These are phyloP conservation scores for Fusarium torulosum DNA, from an alignment of 2,329 filamentous ascomycete species.

Conservation along the genomic window DNA sequence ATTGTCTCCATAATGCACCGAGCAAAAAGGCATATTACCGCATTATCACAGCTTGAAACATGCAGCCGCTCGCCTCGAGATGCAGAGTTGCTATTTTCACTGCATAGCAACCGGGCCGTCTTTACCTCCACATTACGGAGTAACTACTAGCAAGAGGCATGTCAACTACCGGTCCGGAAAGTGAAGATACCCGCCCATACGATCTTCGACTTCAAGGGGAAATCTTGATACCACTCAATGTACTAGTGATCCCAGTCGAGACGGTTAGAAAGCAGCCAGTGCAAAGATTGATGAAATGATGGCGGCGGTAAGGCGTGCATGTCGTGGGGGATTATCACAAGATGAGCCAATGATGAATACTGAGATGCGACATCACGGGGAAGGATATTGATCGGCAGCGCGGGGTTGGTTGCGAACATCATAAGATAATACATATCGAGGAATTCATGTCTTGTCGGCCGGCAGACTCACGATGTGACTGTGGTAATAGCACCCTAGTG, in stretches of 20 bases:
- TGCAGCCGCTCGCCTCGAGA: conserved; percentile 6
- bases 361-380: conserved; percentile 1
- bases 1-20: not conserved
- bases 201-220: not conserved
- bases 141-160: not conserved
- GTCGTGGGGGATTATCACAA: conserved; percentile 2
- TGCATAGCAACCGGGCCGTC: conserved; percentile 27
- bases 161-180: conserved; percentile 24
- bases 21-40: not conserved
- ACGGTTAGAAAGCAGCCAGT: not conserved
- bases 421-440: not conserved
- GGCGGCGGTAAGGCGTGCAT: not conserved
- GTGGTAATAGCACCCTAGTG: not conserved
- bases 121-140: conserved; percentile 2
- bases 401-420: conserved; percentile 7
- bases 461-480: not conserved
- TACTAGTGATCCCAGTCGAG: not conserved
- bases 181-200: conserved; percentile 13
- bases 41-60: conserved; percentile 1
- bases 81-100: not conserved
- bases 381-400: conserved; percentile 15
- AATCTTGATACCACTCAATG: not conserved
- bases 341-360: conserved; percentile 11
- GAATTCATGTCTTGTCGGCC: not conserved
- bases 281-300: conserved; percentile 1